Conservation (phyloP, 1,284 basidiomycete species). For the Ganoderma sinense region DNA sequence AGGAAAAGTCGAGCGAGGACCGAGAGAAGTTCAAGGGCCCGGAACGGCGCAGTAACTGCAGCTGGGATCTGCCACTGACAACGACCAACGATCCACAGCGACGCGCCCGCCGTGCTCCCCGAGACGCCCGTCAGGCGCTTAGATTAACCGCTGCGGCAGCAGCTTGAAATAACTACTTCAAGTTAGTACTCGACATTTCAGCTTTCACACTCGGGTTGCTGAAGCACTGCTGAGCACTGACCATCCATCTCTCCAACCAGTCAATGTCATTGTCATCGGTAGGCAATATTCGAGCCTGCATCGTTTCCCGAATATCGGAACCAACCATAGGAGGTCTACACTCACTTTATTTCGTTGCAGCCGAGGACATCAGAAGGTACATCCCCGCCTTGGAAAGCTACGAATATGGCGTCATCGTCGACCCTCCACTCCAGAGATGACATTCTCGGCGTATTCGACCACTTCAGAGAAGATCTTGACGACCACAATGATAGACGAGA, state of each 20-base stretch:
- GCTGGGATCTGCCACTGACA: background rate
- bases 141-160: background rate
- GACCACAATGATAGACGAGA: conserved; percentile 80
- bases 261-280: background rate
- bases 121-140: background rate
- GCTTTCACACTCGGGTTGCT: background rate
- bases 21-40: background rate
- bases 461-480: conserved; percentile 77
- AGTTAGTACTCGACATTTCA: too few relatives aligned
- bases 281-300: background rate
- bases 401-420: conserved; percentile 19
- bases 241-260: background rate
- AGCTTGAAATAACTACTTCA: background rate
- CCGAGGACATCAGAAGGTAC: background rate
- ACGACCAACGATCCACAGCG: background rate
- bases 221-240: background rate
- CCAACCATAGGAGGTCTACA: background rate
- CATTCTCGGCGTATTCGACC: conserved; percentile 54
- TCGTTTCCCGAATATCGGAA: background rate
- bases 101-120: background rate
- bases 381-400: background rate
- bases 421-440: conserved; percentile 33
- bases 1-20: background rate
- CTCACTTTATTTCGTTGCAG: conserved; percentile 7
- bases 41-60: background rate